phyloP scores from a whole-genome alignment of 176 grass and related monocot genomes.

The Lolium multiflorum region DNA sequence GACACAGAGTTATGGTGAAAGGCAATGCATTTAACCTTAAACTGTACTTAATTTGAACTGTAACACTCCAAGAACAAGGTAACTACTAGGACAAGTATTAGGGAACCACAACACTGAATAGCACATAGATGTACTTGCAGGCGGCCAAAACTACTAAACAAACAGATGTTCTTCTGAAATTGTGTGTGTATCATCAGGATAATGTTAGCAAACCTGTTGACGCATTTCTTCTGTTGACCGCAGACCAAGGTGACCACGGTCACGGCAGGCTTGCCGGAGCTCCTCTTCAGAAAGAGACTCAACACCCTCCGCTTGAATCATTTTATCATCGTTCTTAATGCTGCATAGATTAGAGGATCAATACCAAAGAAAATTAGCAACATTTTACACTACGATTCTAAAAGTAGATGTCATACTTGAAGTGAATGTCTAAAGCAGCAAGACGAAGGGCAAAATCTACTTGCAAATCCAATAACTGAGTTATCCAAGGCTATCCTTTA shows the following conservation, averaged over 20 bases:
- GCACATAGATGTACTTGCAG: slow-evolving; percentile 17
- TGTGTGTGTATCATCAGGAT: slow-evolving; percentile 19
- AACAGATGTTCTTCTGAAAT: slow-evolving; percentile 21
- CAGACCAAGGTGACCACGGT: slow-evolving; percentile 87
- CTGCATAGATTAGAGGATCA: slow-evolving; percentile 44
- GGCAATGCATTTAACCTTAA: slow-evolving; percentile 7
- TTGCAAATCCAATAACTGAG: slow-evolving; percentile 21
- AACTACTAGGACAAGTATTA: slow-evolving; percentile 33
- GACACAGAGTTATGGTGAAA: not conserved
- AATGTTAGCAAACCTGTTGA: slow-evolving; percentile 68
- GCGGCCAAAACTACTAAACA: slow-evolving; percentile 1
- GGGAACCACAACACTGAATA: not conserved
- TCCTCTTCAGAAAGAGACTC: slow-evolving; percentile 99
- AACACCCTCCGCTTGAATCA: slow-evolving; percentile 93
- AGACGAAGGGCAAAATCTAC: slow-evolving; percentile 22
- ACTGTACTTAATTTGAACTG: too few species aligned
- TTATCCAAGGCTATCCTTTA: slow-evolving; percentile 1
- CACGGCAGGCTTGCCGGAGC: slow-evolving; percentile 90
- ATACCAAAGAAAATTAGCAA: slow-evolving; percentile 23
- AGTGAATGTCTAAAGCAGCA: slow-evolving; percentile 11
- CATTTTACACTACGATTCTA: too few species aligned
- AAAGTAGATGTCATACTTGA: slow-evolving; percentile 10
- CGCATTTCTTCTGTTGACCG: slow-evolving; percentile 95
- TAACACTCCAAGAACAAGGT: slow-evolving; percentile 18
- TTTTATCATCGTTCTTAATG: slow-evolving; percentile 97